Evolutionary conservation across 208 protist species (phyloP).

Genomic region (Crithidia fasciculata): DNA sequence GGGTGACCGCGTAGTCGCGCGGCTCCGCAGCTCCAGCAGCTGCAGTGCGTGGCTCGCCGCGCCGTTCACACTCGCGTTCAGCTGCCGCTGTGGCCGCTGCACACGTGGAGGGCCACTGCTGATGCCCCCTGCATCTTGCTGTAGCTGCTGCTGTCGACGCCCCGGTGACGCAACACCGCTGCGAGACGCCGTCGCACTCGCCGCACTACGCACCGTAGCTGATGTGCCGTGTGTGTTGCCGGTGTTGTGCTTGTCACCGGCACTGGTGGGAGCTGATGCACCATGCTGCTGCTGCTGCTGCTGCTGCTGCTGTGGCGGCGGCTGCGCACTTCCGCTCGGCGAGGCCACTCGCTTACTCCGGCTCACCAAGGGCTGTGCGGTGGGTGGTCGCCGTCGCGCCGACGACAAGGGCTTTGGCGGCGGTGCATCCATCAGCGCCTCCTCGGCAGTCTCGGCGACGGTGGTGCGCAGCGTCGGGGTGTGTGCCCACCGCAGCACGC

Average conservation of each 20-base stretch:
- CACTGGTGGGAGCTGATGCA: neutral
- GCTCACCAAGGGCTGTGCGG: constrained; percentile 9
- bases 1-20: constrained; percentile 8
- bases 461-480: constrained; percentile 3
- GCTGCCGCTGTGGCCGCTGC: neutral
- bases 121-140: too few relatives aligned
- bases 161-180: neutral
- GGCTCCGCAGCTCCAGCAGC: constrained; percentile 26
- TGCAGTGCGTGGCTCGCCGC: constrained; percentile 19
- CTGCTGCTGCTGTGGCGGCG: too few relatives aligned
- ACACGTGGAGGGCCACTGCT: neutral
- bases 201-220: too few relatives aligned
- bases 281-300: too few relatives aligned
- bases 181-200: neutral
- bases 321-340: neutral
- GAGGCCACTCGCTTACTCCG: constrained; percentile 3
- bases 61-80: neutral
- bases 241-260: neutral
- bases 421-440: neutral
- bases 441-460: neutral
- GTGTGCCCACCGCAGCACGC: neutral
- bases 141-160: too few relatives aligned
- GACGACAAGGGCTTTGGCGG: neutral
- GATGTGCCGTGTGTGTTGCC: too few relatives aligned
- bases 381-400: constrained; percentile 5